Base-by-base conservation (phyloP, 305 asterid genomes). In the Petunia hybrid region DNA sequence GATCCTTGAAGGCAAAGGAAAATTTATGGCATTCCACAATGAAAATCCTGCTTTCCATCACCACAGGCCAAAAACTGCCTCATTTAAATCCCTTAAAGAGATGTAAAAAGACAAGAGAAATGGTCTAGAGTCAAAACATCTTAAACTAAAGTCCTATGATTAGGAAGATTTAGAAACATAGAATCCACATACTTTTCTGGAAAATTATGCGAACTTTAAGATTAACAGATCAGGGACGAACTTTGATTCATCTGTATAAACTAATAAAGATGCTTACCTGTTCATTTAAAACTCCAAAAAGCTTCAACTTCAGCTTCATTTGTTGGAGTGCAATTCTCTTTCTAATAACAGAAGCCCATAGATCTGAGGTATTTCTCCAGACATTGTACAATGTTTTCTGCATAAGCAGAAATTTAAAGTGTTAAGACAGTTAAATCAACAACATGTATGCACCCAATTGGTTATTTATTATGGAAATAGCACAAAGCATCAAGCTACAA, bases 321-420 rank as follows among this genome's bases (percentile, higher is more conserved):
- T 87, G 93, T 86, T 89, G 92, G 82, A 93, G 89, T 43, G 83
- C 86, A 80, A 83, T 85, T 87, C 91, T 88, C 86, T 88, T 91
- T 87, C 87, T 80, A 67, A 85, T 78, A 69, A 92, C 84, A 64
- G 86, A 88, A 79, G 84, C 86, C 92, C 86, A 82, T 76, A 92
- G 82, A 83, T 81, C 75, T 39, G 87, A 83, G 74, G 87, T 89
- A 81, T 82, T 84, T 83, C 87, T 86, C 92, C 94, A 82, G 46
- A 89, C 91, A 81, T 83, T 88, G 87, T 85, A 89, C 85, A 92
- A 41, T 77, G 77, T 87, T 86, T 78, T 85, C 99, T 95, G 97
- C 88, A 83, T 71, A 55, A n/a, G 16, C 35, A 8, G 16, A n/a
- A 14, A n/a, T 13, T 38, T 38, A 40, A 75, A 75, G 51, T 38